phyloP scores from a whole-genome alignment of 768 basidiomycete genomes.

The Mycena olivaceomarginata region DNA sequence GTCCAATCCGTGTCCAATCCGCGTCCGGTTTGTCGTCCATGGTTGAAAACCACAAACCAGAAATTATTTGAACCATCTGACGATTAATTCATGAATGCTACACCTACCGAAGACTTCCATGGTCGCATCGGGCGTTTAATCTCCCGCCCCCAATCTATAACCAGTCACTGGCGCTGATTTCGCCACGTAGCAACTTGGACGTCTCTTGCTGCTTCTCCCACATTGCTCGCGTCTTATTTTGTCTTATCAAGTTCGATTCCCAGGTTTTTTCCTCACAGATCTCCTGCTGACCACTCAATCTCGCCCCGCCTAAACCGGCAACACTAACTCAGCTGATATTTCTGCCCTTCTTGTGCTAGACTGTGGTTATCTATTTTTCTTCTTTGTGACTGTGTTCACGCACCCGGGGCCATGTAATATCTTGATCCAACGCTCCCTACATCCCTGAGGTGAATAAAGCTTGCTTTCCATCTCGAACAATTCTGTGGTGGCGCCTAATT shows the following conservation, averaged over 20 bases:
- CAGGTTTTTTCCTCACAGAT: background rate
- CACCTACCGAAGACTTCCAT: background rate
- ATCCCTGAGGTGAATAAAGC: no score
- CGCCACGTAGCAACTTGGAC: background rate
- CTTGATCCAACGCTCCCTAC: no score
- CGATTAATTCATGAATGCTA: slow-evolving; percentile 1
- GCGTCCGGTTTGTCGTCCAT: background rate
- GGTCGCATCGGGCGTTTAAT: slow-evolving; percentile 6
- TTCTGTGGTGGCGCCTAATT: no score
- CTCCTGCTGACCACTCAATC: background rate
- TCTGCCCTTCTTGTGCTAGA: no score
- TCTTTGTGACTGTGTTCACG: no score
- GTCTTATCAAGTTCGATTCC: slow-evolving; percentile 9
- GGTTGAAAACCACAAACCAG: background rate
- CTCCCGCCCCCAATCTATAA: background rate
- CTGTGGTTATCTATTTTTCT: no score
- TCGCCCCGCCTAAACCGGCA: slow-evolving; percentile 1
- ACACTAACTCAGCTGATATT: no score
- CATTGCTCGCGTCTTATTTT: slow-evolving; percentile 3
- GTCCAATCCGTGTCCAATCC: background rate
- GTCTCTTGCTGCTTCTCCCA: slow-evolving; percentile 1
- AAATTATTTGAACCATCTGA: slow-evolving; percentile 6
- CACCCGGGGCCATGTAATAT: no score
- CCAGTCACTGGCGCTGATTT: slow-evolving; percentile 4
- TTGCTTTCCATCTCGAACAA: no score